These are phyloP conservation scores for Hansenula sp. DNA, from an alignment of 1,139 yeast genomes.

Conservation along the genomic window DNA sequence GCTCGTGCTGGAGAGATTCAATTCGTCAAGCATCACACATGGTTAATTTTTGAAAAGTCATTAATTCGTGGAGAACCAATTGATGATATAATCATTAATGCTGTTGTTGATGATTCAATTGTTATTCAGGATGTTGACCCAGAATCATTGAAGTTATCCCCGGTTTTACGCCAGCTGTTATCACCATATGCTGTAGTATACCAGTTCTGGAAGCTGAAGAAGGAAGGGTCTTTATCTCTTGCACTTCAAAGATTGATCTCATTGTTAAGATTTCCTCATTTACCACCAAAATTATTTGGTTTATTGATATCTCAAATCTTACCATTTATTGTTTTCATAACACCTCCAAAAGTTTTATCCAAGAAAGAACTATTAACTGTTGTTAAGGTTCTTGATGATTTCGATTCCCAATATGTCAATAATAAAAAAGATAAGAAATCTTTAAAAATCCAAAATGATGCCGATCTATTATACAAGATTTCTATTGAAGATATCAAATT, in stretches of 20 bases:
- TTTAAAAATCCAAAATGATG: constrained; percentile 24
- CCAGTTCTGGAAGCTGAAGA: constrained; percentile 38
- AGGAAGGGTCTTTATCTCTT: constrained; percentile 23
- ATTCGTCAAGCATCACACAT: constrained; percentile 37
- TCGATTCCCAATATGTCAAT: constrained; percentile 30
- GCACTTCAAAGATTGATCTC: constrained; percentile 41
- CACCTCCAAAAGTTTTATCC: constrained; percentile 21
- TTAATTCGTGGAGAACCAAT: constrained; percentile 50
- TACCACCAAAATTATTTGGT: constrained; percentile 53
- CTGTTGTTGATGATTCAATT: constrained; percentile 42
- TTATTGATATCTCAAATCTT: constrained; percentile 46
- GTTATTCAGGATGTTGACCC: constrained; percentile 22
- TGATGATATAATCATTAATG: constrained; percentile 51
- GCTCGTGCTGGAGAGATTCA: constrained; percentile 59
- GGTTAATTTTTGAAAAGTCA: constrained; percentile 58
- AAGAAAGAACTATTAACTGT: constrained; percentile 41
- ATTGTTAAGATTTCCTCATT: constrained; percentile 57
- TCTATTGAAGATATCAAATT: constrained; percentile 4
- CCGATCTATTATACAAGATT: constrained; percentile 16
- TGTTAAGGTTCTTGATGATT: constrained; percentile 45
- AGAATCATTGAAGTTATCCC: constrained; percentile 34
- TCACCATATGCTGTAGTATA: constrained; percentile 71
- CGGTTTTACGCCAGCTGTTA: constrained; percentile 60
- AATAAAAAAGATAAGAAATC: constrained; percentile 28
- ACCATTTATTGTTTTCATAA: constrained; percentile 34